Evolutionary conservation across 129 eudicot species (phyloP).

Genomic region (Pseudognaphalium luteoalbum): DNA sequence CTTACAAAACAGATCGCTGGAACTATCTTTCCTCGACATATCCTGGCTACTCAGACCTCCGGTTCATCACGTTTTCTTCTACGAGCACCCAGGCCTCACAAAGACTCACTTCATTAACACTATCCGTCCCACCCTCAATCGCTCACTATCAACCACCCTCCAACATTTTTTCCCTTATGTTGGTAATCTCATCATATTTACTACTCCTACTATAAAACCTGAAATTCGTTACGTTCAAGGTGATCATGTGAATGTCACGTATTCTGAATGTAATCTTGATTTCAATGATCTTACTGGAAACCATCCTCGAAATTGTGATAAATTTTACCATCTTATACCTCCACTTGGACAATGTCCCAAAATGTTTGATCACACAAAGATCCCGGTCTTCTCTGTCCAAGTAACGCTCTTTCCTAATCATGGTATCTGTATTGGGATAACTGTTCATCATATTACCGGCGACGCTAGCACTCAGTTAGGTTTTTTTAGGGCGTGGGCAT

Average conservation of each 20-base stretch:
- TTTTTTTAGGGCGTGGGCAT: not conserved
- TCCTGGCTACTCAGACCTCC: not conserved
- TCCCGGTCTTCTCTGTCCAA: not conserved
- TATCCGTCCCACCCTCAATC: not conserved
- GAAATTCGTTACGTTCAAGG: not conserved
- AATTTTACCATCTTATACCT: not conserved
- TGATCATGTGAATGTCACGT: not conserved
- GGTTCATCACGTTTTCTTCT: not conserved
- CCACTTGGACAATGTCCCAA: not conserved
- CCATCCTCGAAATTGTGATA: not conserved
- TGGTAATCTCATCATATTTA: not conserved
- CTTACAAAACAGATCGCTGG: not conserved
- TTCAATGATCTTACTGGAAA: not conserved
- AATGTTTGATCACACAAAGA: not conserved
- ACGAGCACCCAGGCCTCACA: not conserved
- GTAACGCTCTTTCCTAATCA: not conserved
- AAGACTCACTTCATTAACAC: not conserved
- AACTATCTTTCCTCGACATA: not conserved
- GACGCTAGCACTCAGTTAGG: not conserved
- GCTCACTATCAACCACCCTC: not conserved
- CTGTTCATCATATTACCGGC: not conserved
- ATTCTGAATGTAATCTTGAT: not conserved
- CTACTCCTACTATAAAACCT: not conserved
- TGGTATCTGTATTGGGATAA: not conserved
- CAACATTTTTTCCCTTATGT: not conserved